phyloP scores from a whole-genome alignment of 2,329 filamentous ascomycete species.

The Aspergillus arachidicola region DNA sequence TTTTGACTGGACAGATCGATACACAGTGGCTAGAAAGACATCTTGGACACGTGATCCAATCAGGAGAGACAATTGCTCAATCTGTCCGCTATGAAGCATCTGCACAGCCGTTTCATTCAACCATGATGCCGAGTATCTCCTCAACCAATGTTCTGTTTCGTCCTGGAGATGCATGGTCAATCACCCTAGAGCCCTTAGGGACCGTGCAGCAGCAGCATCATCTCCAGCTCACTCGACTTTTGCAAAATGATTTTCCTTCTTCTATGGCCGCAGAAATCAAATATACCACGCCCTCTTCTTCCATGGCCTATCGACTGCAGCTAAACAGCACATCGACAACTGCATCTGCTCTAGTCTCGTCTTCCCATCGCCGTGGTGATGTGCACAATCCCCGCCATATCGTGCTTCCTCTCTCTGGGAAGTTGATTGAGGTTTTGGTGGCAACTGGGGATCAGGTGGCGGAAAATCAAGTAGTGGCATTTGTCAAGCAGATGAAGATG shows the following conservation, averaged over 20 bases:
- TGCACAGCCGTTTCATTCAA: not conserved
- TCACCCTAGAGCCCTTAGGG: constrained; percentile 47
- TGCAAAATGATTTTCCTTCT: constrained; percentile 63
- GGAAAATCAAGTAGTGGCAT: constrained; percentile 57
- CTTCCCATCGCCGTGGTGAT: constrained; percentile 54
- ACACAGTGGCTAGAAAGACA: constrained; percentile 61
- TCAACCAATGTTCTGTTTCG: constrained; percentile 53
- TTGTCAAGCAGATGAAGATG: constrained; percentile 71
- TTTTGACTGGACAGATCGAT: constrained; percentile 52
- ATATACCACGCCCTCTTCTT: constrained; percentile 45
- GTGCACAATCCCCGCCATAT: constrained; percentile 55
- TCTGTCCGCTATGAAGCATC: constrained; percentile 6
- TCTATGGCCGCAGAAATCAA: constrained; percentile 57
- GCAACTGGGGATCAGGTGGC: constrained; percentile 53
- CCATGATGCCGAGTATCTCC: constrained; percentile 20
- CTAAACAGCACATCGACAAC: constrained; percentile 51
- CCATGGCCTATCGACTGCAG: constrained; percentile 49
- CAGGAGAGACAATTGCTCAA: constrained; percentile 33
- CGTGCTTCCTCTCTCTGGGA: constrained; percentile 60
- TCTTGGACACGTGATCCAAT: constrained; percentile 44
- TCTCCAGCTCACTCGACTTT: constrained; percentile 56
- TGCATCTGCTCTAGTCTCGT: constrained; percentile 40
- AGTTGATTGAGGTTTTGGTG: constrained; percentile 61
- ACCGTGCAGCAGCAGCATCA: constrained; percentile 47
- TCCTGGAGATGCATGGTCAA: constrained; percentile 62